Conservation (phyloP, 352 stramenopile species). For the Phytophthora chlamydospora region DNA sequence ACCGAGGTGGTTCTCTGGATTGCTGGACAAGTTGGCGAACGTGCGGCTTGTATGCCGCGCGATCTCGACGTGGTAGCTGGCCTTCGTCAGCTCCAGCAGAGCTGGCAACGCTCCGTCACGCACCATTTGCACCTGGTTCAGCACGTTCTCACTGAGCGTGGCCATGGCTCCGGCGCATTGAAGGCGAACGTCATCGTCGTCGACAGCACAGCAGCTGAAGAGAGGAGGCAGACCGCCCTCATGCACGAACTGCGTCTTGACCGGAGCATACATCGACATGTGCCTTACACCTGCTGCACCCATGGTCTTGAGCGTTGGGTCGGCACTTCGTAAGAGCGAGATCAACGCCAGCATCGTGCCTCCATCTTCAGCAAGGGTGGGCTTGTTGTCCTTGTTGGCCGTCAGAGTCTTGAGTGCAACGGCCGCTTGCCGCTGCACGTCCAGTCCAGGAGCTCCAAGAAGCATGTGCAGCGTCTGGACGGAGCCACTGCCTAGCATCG, state of each 20-base stretch:
- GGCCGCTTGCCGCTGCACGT: slow-evolving; percentile 90
- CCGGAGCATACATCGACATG: slow-evolving; percentile 78
- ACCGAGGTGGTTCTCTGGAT: slow-evolving; percentile 91
- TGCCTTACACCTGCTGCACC: slow-evolving; percentile 89
- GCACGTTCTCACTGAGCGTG: slow-evolving; percentile 92
- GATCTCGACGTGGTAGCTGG: slow-evolving; percentile 75
- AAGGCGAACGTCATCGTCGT: slow-evolving; percentile 84
- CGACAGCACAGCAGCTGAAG: slow-evolving; percentile 63
- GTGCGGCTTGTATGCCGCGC: slow-evolving; percentile 88
- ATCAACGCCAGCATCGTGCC: slow-evolving; percentile 84
- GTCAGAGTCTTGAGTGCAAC: slow-evolving; percentile 93
- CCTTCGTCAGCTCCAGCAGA: slow-evolving; percentile 70
- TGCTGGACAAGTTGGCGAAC: slow-evolving; percentile 93
- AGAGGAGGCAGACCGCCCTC: slow-evolving; percentile 71
- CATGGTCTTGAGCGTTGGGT: slow-evolving; percentile 87
- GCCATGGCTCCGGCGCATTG: slow-evolving; percentile 91
- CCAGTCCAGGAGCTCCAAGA: slow-evolving; percentile 69
- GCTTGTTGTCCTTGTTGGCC: slow-evolving; percentile 91
- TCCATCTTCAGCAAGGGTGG: slow-evolving; percentile 87
- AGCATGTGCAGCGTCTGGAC: slow-evolving; percentile 75
- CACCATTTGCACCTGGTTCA: slow-evolving; percentile 91
- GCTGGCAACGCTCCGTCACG: slow-evolving; percentile 73
- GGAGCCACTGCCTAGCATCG: slow-evolving; percentile 64
- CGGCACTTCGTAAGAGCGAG: slow-evolving; percentile 76
- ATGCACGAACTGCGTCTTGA: slow-evolving; percentile 73